phyloP scores from a whole-genome alignment of 225 moss, liverwort and hornwort species.

The Physcomitrellopsis africana region DNA sequence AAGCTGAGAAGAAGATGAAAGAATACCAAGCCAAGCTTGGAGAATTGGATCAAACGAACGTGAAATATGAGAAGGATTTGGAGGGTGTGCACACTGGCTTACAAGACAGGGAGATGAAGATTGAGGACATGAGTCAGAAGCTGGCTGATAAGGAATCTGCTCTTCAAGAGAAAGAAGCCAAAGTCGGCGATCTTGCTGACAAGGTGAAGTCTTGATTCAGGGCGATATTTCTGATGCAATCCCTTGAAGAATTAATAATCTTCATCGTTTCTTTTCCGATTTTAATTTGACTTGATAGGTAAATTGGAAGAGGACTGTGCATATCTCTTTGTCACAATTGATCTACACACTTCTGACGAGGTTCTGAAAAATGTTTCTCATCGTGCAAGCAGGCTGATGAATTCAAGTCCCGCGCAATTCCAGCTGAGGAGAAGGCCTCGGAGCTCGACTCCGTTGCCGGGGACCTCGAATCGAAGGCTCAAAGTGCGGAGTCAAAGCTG shows the following conservation, averaged over 20 bases:
- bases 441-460: constrained; percentile 37
- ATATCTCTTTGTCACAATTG: too few relatives aligned
- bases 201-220: constrained; percentile 18
- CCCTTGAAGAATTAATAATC: neutral
- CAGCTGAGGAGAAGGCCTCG: constrained; percentile 62
- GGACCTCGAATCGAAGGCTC: constrained; percentile 45
- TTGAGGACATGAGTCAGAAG: constrained; percentile 28
- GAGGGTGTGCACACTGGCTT: constrained; percentile 23
- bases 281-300: neutral
- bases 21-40: constrained; percentile 30
- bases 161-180: constrained; percentile 19
- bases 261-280: neutral
- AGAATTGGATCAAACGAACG: constrained; percentile 20
- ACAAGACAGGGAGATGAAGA: constrained; percentile 28
- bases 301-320: too few relatives aligned
- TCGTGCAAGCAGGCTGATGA: constrained; percentile 49
- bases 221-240: neutral
- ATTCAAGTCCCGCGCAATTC: constrained; percentile 68
- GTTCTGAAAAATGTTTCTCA: too few relatives aligned
- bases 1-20: constrained; percentile 33
- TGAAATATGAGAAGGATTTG: constrained; percentile 38
- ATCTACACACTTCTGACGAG: too few relatives aligned
- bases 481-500: constrained; percentile 47
- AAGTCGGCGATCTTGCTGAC: constrained; percentile 25
- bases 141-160: constrained; percentile 21